phyloP scores from a whole-genome alignment of 177 flowering plant species.

The Vitis hybrid region DNA sequence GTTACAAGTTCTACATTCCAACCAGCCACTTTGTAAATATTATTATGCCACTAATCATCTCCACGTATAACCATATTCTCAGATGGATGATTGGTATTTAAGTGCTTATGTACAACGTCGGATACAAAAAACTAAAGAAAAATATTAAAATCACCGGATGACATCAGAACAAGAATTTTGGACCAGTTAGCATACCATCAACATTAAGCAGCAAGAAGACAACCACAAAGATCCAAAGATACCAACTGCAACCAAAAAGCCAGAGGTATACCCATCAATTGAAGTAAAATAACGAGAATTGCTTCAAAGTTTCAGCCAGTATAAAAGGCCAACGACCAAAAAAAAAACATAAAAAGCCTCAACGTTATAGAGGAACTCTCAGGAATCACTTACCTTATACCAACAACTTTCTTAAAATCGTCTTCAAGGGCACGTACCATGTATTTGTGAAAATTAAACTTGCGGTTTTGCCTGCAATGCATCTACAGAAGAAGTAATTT shows the following conservation, averaged over 20 bases:
- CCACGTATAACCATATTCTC: too few species aligned
- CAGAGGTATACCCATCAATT: background rate
- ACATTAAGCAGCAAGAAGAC: conserved; percentile 78
- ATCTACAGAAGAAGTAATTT: conserved; percentile 31
- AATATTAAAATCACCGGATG: background rate
- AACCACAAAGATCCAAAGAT: conserved; percentile 84
- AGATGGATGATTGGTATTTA: too few species aligned
- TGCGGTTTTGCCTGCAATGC: conserved; percentile 61
- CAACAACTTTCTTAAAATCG: conserved; percentile 88
- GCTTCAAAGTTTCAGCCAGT: background rate
- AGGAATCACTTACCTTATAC: conserved; percentile 63
- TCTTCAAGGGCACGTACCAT: conserved; percentile 80
- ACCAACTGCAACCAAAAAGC: conserved; percentile 68
- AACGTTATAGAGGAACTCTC: background rate
- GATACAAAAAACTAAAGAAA: too few species aligned
- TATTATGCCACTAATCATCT: too few species aligned
- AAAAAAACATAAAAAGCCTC: background rate
- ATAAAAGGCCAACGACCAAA: background rate
- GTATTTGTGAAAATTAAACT: conserved; percentile 84
- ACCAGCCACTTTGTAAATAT: too few species aligned
- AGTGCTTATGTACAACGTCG: too few species aligned
- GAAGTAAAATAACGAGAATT: background rate
- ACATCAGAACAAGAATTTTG: too few species aligned
- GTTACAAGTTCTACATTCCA: too few species aligned
- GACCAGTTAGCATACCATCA: conserved; percentile 42